phyloP scores from a whole-genome alignment of 73 alveolate species.

The Effrenium voratum region DNA sequence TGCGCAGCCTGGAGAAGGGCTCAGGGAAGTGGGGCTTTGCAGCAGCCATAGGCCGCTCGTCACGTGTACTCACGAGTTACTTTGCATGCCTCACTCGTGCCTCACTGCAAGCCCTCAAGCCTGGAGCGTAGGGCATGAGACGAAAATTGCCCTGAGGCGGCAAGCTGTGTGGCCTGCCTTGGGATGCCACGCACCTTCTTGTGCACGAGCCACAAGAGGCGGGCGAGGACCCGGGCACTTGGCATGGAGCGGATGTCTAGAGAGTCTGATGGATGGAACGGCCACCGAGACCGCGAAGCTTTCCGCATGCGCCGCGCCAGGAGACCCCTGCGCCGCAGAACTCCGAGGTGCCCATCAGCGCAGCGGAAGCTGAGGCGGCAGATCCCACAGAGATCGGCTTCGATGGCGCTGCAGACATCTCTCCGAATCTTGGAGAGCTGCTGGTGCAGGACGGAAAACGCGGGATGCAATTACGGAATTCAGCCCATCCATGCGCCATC shows the following conservation, averaged over 20 bases:
- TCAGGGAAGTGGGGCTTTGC: conserved; percentile 84
- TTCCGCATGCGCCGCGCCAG: too few species aligned
- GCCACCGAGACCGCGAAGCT: too few species aligned
- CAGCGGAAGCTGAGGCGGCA: too few species aligned
- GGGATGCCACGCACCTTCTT: conserved; percentile 56
- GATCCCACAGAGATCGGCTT: background rate
- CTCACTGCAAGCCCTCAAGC: background rate
- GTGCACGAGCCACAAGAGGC: conserved; percentile 31
- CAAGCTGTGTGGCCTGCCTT: conserved; percentile 56
- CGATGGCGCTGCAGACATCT: conserved; percentile 40
- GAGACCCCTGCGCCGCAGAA: too few species aligned
- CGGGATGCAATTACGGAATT: background rate
- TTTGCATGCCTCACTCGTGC: background rate
- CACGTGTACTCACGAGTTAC: too few species aligned
- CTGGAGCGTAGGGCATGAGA: background rate
- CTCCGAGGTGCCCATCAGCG: too few species aligned
- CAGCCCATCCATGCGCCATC: too few species aligned
- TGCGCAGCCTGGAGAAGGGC: conserved; percentile 25
- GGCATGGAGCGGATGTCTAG: too few species aligned
- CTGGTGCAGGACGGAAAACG: conserved; percentile 12
- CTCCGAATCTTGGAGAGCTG: conserved; percentile 8
- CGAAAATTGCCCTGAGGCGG: conserved; percentile 49
- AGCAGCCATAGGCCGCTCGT: conserved; percentile 20
- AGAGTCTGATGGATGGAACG: too few species aligned
- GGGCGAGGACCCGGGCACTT: background rate